Conservation (phyloP, 2,329 filamentous ascomycete species). For the Aspergillus arachidicola region DNA sequence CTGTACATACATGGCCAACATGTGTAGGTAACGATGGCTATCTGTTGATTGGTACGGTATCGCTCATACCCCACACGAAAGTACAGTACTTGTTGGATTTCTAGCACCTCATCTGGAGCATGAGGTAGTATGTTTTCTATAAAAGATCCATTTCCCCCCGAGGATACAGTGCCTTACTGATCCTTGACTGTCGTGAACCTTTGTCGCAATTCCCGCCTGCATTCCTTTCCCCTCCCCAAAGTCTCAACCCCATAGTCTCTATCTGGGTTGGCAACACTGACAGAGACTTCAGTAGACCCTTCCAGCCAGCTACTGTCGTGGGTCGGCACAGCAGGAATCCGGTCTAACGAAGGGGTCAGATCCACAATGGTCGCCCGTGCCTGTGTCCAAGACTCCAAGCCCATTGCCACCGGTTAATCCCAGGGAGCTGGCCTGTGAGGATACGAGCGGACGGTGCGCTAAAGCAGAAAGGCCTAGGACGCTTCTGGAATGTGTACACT, state of each 20-base stretch:
- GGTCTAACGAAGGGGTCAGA: background rate
- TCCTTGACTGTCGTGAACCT: background rate
- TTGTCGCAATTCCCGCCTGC: background rate
- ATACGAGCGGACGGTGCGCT: background rate
- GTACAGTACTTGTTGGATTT: background rate
- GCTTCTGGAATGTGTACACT: background rate
- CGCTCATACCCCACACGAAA: background rate
- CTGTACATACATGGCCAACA: background rate
- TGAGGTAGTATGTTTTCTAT: background rate
- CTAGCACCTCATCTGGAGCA: background rate
- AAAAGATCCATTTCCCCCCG: background rate
- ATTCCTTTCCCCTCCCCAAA: background rate
- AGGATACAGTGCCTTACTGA: background rate
- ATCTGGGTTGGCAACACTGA: background rate
- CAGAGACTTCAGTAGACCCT: background rate
- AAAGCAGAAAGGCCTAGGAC: background rate
- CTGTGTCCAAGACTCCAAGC: background rate
- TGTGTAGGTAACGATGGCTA: background rate
- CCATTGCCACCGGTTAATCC: conserved; percentile 1
- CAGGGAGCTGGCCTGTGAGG: background rate
- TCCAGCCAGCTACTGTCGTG: background rate
- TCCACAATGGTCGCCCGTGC: background rate
- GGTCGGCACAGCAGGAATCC: background rate
- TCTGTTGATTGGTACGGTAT: background rate
- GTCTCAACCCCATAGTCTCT: background rate